phyloP scores from a whole-genome alignment of 1,284 basidiomycete species.

The Irpex rosettiformis region DNA sequence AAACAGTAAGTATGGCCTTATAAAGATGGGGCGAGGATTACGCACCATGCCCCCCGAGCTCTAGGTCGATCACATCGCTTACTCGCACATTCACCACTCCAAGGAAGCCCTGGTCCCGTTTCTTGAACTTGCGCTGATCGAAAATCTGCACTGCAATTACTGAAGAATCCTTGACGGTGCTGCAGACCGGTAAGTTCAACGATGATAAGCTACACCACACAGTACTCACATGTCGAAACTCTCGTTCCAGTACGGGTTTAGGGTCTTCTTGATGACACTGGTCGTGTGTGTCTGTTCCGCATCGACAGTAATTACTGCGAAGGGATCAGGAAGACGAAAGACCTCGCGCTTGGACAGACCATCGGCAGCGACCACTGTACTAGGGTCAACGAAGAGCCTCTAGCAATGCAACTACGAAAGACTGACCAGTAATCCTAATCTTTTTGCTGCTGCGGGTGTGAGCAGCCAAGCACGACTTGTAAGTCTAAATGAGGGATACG shows the following conservation, averaged over 20 bases:
- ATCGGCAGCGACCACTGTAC: constrained; percentile 82
- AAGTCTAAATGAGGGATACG: constrained; percentile 9
- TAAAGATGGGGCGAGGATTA: constrained; percentile 13
- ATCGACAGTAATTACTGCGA: constrained; percentile 95
- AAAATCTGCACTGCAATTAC: constrained; percentile 96
- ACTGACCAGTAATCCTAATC: constrained; percentile 37
- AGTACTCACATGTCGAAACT: constrained; percentile 81
- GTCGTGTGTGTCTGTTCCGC: constrained; percentile 95
- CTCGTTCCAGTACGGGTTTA: constrained; percentile 94
- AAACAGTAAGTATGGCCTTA: not conserved
- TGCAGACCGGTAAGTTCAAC: constrained; percentile 28
- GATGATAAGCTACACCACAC: not conserved
- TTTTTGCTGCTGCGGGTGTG: constrained; percentile 29
- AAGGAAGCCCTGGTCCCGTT: constrained; percentile 91
- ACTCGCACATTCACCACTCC: constrained; percentile 90
- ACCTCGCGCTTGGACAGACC: constrained; percentile 89
- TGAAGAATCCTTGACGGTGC: constrained; percentile 85
- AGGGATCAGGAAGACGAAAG: constrained; percentile 91
- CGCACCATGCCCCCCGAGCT: constrained; percentile 75
- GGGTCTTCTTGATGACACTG: constrained; percentile 76
- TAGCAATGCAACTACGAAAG: not conserved
- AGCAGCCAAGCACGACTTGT: constrained; percentile 10
- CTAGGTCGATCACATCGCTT: constrained; percentile 77
- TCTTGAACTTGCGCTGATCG: constrained; percentile 97
- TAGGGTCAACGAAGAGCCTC: not conserved